These are phyloP conservation scores for Anthracocystis walkeri DNA, from an alignment of 1,284 basidiomycete genomes.

Conservation along the genomic window DNA sequence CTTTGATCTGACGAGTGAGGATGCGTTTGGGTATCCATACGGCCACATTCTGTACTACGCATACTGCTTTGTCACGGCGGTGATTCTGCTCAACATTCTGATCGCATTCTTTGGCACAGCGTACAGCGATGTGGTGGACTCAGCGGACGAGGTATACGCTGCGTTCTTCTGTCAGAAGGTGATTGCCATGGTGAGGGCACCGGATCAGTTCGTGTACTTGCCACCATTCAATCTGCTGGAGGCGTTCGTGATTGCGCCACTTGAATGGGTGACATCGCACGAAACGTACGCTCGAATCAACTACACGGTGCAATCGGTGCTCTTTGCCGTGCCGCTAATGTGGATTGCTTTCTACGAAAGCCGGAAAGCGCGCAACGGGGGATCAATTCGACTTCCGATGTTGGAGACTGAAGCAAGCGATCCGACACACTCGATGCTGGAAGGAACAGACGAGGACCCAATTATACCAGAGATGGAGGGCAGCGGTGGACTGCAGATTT, in stretches of 20 bases:
- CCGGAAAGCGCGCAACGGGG: conserved; percentile 27
- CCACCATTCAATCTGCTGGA: conserved; percentile 85
- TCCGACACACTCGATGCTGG: conserved; percentile 10
- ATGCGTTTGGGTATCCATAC: conserved; percentile 70
- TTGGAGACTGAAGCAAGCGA: conserved; percentile 28
- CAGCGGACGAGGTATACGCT: conserved; percentile 47
- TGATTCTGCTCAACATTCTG: conserved; percentile 74
- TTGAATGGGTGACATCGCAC: conserved; percentile 77
- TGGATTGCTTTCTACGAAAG: conserved; percentile 61
- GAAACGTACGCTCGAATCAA: conserved; percentile 54
- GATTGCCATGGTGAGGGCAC: conserved; percentile 75
- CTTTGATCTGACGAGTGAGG: conserved; percentile 50
- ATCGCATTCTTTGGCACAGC: conserved; percentile 80
- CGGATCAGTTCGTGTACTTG: conserved; percentile 74
- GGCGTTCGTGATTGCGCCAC: conserved; percentile 80
- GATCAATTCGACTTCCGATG: conserved; percentile 40
- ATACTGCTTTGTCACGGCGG: conserved; percentile 53
- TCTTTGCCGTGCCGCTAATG: conserved; percentile 55
- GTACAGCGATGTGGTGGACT: conserved; percentile 62
- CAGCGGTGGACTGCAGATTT: conserved; percentile 42
- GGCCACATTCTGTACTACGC: conserved; percentile 82
- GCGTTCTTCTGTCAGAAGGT: conserved; percentile 63
- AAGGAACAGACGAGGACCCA: conserved; percentile 46
- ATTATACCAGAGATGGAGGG: conserved; percentile 53
- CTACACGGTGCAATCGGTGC: conserved; percentile 46